A percentile compares a stretch with the other conserved stretches of the same genome.
Conservation (phyloP, 1,284 basidiomycete species). For the Malassezia slooffiae region DNA sequence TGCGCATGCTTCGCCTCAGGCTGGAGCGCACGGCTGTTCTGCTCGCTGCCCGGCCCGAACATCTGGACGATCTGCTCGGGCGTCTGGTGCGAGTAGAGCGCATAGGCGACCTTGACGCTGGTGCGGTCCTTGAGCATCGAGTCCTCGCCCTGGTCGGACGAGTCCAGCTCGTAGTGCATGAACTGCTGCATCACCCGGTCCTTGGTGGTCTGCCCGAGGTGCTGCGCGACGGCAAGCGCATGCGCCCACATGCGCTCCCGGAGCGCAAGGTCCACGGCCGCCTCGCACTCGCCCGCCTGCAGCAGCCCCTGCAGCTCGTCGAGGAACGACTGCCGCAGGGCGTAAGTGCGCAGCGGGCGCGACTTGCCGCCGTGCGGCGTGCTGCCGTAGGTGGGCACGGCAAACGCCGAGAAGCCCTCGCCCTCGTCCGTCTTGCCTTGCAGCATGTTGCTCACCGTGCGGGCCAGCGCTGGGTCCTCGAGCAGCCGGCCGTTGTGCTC, state of each 20-base stretch:
- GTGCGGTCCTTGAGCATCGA: conserved; percentile 23
- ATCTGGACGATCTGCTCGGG: conserved; percentile 8
- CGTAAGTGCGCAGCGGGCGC: conserved; percentile 24
- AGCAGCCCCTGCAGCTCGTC: conserved; percentile 35
- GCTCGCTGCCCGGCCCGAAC: not conserved
- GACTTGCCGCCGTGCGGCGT: conserved; percentile 6
- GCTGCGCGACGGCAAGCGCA: conserved; percentile 85
- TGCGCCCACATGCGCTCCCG: conserved; percentile 87
- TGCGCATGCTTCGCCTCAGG: conserved; percentile 15
- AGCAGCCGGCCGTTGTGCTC: conserved; percentile 35
- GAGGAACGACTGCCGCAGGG: conserved; percentile 28
- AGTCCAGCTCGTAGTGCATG: conserved; percentile 63
- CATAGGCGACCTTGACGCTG: conserved; percentile 40
- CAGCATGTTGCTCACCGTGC: conserved; percentile 1
- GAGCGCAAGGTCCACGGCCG: conserved; percentile 77
- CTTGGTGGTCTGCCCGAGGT: conserved; percentile 85
- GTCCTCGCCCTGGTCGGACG: conserved; percentile 12
- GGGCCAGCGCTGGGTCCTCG: conserved; percentile 4
- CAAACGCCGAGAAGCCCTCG: conserved; percentile 5
- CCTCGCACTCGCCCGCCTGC: conserved; percentile 63
- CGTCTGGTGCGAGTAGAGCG: conserved; percentile 35
- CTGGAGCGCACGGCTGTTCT: not conserved
- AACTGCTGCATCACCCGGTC: conserved; percentile 81
- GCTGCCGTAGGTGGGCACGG: conserved; percentile 11
- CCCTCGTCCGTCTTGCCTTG: conserved; percentile 1